Percentiles rank a stretch among this genome's conserved stretches.
Conservation (phyloP, 768 basidiomycete species). For the Cubamyces lactineus region DNA sequence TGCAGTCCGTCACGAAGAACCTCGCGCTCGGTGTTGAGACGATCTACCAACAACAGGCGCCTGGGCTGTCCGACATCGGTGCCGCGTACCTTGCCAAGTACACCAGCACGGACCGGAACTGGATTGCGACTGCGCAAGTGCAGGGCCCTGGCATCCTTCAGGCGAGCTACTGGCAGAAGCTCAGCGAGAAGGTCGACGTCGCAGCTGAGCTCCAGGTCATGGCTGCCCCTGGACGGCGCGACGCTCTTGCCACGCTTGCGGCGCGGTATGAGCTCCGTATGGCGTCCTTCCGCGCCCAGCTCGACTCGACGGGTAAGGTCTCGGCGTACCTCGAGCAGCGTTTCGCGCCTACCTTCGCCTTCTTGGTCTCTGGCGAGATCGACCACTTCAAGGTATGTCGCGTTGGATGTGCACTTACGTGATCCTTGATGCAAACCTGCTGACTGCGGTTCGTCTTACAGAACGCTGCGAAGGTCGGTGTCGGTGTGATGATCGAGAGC, state of each 20-base stretch:
- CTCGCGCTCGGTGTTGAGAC: slow-evolving; percentile 87
- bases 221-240: slow-evolving; percentile 77
- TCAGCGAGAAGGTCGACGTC: slow-evolving; percentile 96
- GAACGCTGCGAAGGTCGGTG: slow-evolving; percentile 93
- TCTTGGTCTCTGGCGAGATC: slow-evolving; percentile 94
- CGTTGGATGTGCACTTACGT: slow-evolving; percentile 1
- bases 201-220: slow-evolving; percentile 90
- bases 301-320: slow-evolving; percentile 95
- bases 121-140: slow-evolving; percentile 93
- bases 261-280: slow-evolving; percentile 96
- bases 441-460: slow-evolving; percentile 35
- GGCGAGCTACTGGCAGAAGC: slow-evolving; percentile 95
- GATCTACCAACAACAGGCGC: slow-evolving; percentile 78
- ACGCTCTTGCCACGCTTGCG: slow-evolving; percentile 91
- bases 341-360: slow-evolving; percentile 93
- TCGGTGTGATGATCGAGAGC: slow-evolving; percentile 98
- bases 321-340: slow-evolving; percentile 94
- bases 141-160: slow-evolving; percentile 83
- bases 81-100: slow-evolving; percentile 84
- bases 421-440: not conserved
- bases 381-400: slow-evolving; percentile 91
- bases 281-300: slow-evolving; percentile 91
- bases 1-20: slow-evolving; percentile 91
- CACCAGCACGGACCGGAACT: slow-evolving; percentile 69
- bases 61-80: slow-evolving; percentile 68